Percentiles rank a stretch among this genome's conserved stretches.
phyloP scores from a whole-genome alignment of 2,329 filamentous ascomycete genomes.

The Fusarium camptoceras region DNA sequence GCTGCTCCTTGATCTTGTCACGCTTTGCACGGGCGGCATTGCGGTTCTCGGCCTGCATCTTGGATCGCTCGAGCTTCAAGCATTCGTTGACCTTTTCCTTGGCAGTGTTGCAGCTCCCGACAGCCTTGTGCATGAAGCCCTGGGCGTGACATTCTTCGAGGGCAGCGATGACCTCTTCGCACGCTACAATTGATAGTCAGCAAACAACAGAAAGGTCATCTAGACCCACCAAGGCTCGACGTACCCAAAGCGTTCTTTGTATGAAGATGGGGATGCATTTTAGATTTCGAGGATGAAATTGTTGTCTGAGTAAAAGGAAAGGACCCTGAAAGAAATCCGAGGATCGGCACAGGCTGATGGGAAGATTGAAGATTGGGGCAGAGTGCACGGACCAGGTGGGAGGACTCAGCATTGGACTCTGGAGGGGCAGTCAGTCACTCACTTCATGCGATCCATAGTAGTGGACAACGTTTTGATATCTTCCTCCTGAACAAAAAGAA shows the following conservation, averaged over 20 bases:
- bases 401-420: conserved; percentile 26
- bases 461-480: conserved; percentile 30
- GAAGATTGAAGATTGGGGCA: conserved; percentile 24
- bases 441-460: conserved; percentile 9
- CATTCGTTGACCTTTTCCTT: conserved; percentile 89
- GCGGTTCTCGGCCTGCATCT: conserved; percentile 81
- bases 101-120: conserved; percentile 88
- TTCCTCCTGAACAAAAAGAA: conserved; percentile 3
- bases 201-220: background rate
- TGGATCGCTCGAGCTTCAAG: conserved; percentile 81
- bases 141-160: conserved; percentile 95
- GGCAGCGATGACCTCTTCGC: conserved; percentile 91
- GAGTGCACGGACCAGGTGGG: conserved; percentile 50
- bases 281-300: conserved; percentile 45
- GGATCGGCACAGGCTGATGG: conserved; percentile 28
- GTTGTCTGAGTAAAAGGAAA: conserved; percentile 26
- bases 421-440: conserved; percentile 44
- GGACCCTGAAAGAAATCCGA: conserved; percentile 38
- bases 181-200: conserved; percentile 70
- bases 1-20: conserved; percentile 75
- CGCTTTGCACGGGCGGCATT: conserved; percentile 75
- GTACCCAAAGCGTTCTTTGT: conserved; percentile 90
- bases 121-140: conserved; percentile 91
- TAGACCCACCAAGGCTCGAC: background rate
- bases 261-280: conserved; percentile 97